A percentile compares a stretch with the other conserved stretches of the same genome.
Conservation (phyloP, 768 basidiomycete genomes). For the Sistotremastrum suecicum region DNA sequence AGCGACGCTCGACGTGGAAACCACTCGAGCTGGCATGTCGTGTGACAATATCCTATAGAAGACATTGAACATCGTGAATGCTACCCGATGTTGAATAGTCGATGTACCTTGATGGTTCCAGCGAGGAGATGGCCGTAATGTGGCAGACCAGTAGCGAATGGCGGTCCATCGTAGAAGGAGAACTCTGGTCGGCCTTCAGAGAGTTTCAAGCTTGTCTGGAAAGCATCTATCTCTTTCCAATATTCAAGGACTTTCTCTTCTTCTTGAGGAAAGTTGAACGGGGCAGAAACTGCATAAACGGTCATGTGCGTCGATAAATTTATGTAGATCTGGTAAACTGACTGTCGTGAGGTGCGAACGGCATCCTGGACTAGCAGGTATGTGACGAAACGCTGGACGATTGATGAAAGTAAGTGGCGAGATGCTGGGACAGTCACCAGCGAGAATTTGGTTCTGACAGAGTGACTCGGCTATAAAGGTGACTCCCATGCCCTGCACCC, state of each 20-base stretch:
- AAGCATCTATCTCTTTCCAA: slow-evolving; percentile 97
- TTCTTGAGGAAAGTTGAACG: slow-evolving; percentile 76
- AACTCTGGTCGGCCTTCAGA: slow-evolving; percentile 83
- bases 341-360: slow-evolving; percentile 65
- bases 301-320: slow-evolving; percentile 5
- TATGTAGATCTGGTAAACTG: slow-evolving; percentile 14
- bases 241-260: slow-evolving; percentile 82
- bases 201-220: slow-evolving; percentile 84
- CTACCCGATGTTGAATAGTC: slow-evolving; percentile 3
- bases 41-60: slow-evolving; percentile 82
- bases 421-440: too few relatives aligned
- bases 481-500: too few relatives aligned
- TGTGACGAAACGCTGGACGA: not conserved
- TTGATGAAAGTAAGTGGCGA: too few relatives aligned
- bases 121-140: slow-evolving; percentile 93
- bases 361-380: slow-evolving; percentile 25
- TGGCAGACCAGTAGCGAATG: slow-evolving; percentile 92
- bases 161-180: slow-evolving; percentile 95
- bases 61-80: slow-evolving; percentile 2
- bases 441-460: too few relatives aligned
- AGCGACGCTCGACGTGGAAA: slow-evolving; percentile 82
- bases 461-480: too few relatives aligned
- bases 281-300: slow-evolving; percentile 42
- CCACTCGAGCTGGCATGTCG: slow-evolving; percentile 91
- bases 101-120: slow-evolving; percentile 78